Evolutionary conservation across 345 rosid genomes (phyloP), one percentile per base, ranked within the genome.

Genomic region (Salix viminalis): DNA sequence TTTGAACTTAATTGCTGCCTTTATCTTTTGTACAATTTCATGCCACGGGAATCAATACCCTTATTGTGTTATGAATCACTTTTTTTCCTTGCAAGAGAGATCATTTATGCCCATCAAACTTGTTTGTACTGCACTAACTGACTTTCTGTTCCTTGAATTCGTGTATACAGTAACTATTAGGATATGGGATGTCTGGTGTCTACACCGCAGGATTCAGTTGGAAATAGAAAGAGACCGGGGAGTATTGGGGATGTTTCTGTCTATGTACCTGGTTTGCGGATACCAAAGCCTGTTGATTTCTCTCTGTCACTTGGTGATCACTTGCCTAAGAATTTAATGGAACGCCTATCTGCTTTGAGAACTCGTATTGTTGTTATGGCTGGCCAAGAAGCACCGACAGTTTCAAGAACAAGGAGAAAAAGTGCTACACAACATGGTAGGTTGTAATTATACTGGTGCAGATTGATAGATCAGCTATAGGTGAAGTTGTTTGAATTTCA

Each of bases 311-410:
- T 96, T 36, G 94, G 92, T 54, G 91, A 84, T 76, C 89, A 84
- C 67, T 75, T 96, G 86, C 88, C 97, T 4, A 91, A 86, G 88
- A 86, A 76, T 84, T 82, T 91, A 80, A 88, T 89, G 4, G 98
- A 94, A 80, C 92, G 94, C 62, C 82, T 96, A 77, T 84, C 95
- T 71, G 97, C 97, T 74, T 82, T 93, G 69, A 87, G 98, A 88
- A 91, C 95, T 58, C 97, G 98, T 69, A 88, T 96, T 44, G 98
- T 96, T 56, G 97, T 94, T 76, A 96, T 96, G 98, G 99, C 97
- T 60, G 90, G 89, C 58, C 99, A 96, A 87, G 98, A 96, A 90
- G 97, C 90, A 37, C 97, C 99, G 42, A 96, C 98, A 54, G 86
- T 92, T 68, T 89, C 98, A 34, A 88, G 98, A 85, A 89, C 98